Conservation (phyloP, 2,329 filamentous ascomycete genomes). For the Hypomyces perniciosus region DNA sequence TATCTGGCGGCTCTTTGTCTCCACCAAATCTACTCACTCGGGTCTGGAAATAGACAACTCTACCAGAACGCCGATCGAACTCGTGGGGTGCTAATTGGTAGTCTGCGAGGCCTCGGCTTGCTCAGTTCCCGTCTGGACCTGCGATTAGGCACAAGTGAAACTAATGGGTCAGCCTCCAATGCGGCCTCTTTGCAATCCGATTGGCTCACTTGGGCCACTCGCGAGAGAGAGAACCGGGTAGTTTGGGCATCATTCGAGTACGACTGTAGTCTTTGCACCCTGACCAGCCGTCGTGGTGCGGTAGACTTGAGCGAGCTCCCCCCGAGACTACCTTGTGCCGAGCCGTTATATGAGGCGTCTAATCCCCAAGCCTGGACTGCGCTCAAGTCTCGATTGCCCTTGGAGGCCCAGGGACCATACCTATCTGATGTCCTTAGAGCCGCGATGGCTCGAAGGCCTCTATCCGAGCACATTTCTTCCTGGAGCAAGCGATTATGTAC, state of each 20-base stretch:
- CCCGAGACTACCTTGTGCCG: slow-evolving; percentile 21
- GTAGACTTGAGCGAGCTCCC: slow-evolving; percentile 26
- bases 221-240: slow-evolving; percentile 20
- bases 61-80: slow-evolving; percentile 26
- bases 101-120: slow-evolving; percentile 23
- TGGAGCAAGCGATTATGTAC: slow-evolving; percentile 26
- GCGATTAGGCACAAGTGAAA: background rate
- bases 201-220: slow-evolving; percentile 21
- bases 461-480: slow-evolving; percentile 15
- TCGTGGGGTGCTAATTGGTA: slow-evolving; percentile 23
- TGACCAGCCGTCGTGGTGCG: slow-evolving; percentile 23
- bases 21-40: slow-evolving; percentile 28
- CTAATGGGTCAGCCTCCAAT: background rate
- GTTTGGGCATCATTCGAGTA: slow-evolving; percentile 29
- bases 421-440: slow-evolving; percentile 8
- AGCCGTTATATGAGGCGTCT: slow-evolving; percentile 25
- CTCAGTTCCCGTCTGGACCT: slow-evolving; percentile 17
- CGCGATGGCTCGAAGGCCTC: slow-evolving; percentile 3
- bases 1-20: slow-evolving; percentile 25
- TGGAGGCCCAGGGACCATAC: slow-evolving; percentile 5
- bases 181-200: slow-evolving; percentile 5
- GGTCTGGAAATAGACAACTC: slow-evolving; percentile 25
- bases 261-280: slow-evolving; percentile 26
- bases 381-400: slow-evolving; percentile 13
- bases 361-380: slow-evolving; percentile 23